Evolutionary conservation across 139 green algal species (phyloP).

Genomic region (Zygnema circumcarinatum): DNA sequence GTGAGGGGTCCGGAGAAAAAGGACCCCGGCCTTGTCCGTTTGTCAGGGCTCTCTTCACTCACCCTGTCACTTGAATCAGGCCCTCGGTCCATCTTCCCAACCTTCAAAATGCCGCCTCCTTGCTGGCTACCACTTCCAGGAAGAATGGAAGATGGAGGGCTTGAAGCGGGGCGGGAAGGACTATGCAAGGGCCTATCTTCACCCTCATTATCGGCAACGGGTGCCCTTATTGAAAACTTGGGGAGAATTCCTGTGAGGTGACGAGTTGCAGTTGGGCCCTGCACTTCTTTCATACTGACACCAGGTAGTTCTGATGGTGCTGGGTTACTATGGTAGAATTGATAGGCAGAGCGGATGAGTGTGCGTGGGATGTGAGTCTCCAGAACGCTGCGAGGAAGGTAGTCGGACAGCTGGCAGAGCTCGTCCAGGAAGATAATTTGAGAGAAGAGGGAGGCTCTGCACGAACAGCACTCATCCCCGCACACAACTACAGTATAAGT

Average conservation of each 20-base stretch:
- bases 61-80: neutral
- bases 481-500: too few relatives aligned
- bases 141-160: too few relatives aligned
- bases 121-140: too few relatives aligned
- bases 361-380: conserved; percentile 36
- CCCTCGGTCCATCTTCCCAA: neutral
- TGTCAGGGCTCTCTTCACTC: neutral
- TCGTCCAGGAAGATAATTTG: conserved; percentile 50
- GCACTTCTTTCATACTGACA: neutral
- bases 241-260: neutral
- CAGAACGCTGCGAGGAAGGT: conserved; percentile 36
- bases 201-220: too few relatives aligned
- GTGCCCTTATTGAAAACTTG: neutral
- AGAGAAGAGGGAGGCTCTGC: neutral
- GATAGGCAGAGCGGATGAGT: conserved; percentile 38
- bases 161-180: too few relatives aligned
- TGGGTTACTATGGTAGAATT: neutral
- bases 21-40: neutral
- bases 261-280: neutral
- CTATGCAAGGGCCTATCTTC: too few relatives aligned
- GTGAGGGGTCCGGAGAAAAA: neutral
- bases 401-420: conserved; percentile 39
- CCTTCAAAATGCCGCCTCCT: too few relatives aligned
- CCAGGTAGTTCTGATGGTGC: neutral
- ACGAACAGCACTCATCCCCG: too few relatives aligned